Base-by-base conservation (phyloP, 2,329 filamentous ascomycete genomes). In the Trematosphaeria pertusa region DNA sequence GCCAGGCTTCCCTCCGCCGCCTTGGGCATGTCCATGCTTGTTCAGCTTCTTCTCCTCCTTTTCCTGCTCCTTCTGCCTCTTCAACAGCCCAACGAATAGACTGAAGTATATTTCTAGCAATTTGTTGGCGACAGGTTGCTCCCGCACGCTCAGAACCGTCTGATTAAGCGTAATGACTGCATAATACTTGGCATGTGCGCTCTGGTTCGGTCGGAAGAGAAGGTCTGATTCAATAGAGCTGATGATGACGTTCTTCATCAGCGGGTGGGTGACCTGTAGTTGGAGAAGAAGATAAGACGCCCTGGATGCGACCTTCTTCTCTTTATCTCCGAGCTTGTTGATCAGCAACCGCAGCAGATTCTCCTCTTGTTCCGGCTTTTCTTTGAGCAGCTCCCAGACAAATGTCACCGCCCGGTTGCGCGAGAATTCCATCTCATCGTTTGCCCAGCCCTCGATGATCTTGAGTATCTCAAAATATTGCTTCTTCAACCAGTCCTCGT, bases 101-200 rank as follows among this genome's bases (percentile, higher is more conserved):
- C 87, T 85, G 69, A 99, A 99, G 75, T 97, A 99, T 34, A 97
- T 92, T 42, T 89, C 85, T 30, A 99, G 78, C 11, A 99, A 79
- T 42, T 87, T 84, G 64, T 88, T 87, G 6, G 92, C 92, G 14
- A 96, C 82, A 14, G 84, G 80, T 30, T 91, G 87, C 65, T 97
- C 93, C 62, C 88, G 94, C 43, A 76, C 83, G 70, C 89, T 96
- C 38, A 99, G 75, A 38, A 97, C 92, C 0, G 93, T 97, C 74
- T 99, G 95, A 70, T 99, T 99, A 38, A 99, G 80, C 0, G 94
- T 97, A 69, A 97, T 97, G 70, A 96, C 87, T 24, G 91, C 92
- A 72, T 96, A 97, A 74, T 99, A 99, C 68, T 90, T 95, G 31
- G 93, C 90, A 60, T 95, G 89, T 26, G 87, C 80, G 64, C 85